Evolutionary conservation across 768 basidiomycete species (phyloP), one percentile per base, ranked within the genome.

Genomic region (Kwoniella dendrophila): DNA sequence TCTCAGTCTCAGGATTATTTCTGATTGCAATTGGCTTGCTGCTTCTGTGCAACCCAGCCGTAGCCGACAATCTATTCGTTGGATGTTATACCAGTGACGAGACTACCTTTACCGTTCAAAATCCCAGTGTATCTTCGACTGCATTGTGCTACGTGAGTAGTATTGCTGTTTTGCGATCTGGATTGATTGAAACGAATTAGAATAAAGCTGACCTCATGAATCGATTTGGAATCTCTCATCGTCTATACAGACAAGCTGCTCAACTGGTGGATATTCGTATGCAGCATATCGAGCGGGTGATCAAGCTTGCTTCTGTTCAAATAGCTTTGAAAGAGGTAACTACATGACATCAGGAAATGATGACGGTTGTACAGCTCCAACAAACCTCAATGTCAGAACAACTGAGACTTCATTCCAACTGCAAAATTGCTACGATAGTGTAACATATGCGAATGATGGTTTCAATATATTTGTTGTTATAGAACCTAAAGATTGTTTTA

Each of bases 41-140:
- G 18, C 8, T n/a, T 27, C 32, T 58, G 22, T 29, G 20, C 10
- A 22, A 58, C 24, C 22, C n/a, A 16, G 47, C 52, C 1, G 11
- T 50, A n/a, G 58, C 58, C 34, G 58, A 59, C 49, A 51, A 27
- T 24, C 26, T 40, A 1, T 59, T 59, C 36, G 48, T 20, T 3
- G 58, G 48, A 2, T 59, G 58, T 24, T 50, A 50, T 16, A 7
- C n/a, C 18, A 26, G 44, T 14, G 58, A 59, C 26, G 49, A 20
- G 5, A 30, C 2, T n/a, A 50, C 48, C 5, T 49, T 41, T 30
- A 18, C 22, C n/a, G 12, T 11, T 20, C 34, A 50, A 8, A 18
- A 41, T 26, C n/a, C n/a, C 16, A 27, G 10, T 32, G 49, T n/a
- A n/a, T n/a, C n/a, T n/a, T n/a, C n/a, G n/a, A n/a, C n/a, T n/a